These are phyloP conservation scores for Saturnispora galanensis DNA, from an alignment of 805 yeast genomes.

Conservation along the genomic window DNA sequence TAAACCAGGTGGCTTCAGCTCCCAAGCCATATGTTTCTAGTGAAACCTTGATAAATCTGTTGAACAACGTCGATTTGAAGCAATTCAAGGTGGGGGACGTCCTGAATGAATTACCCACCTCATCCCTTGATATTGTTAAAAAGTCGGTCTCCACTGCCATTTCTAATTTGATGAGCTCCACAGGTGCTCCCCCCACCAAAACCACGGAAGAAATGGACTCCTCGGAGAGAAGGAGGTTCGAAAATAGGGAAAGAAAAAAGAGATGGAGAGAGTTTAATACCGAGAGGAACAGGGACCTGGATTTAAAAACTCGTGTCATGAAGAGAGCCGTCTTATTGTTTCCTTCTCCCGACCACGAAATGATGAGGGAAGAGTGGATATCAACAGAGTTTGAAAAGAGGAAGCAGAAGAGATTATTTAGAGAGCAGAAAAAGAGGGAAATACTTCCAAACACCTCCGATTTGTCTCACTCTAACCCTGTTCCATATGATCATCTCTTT, in stretches of 20 bases:
- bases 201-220: constrained; percentile 24
- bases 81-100: constrained; percentile 5
- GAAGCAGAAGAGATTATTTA: constrained; percentile 46
- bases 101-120: constrained; percentile 3
- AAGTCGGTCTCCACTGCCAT: constrained; percentile 11
- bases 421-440: constrained; percentile 28
- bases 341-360: constrained; percentile 49
- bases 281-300: constrained; percentile 80
- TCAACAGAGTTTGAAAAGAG: constrained; percentile 62
- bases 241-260: constrained; percentile 70
- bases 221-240: constrained; percentile 50
- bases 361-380: constrained; percentile 56
- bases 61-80: constrained; percentile 9
- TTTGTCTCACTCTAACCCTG: constrained; percentile 8
- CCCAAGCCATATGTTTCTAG: constrained; percentile 4
- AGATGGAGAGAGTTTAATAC: constrained; percentile 76
- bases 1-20: background rate
- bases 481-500: constrained; percentile 5
- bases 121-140: constrained; percentile 10
- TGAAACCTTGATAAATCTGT: constrained; percentile 8
- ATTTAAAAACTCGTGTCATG: constrained; percentile 65
- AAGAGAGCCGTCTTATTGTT: constrained; percentile 60
- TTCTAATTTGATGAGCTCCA: constrained; percentile 6
- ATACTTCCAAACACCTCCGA: constrained; percentile 6
- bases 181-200: background rate